Evolutionary conservation across 805 yeast genomes (phyloP), one percentile per base, ranked within the genome.

Genomic region (Tetrapisispora arboricola): DNA sequence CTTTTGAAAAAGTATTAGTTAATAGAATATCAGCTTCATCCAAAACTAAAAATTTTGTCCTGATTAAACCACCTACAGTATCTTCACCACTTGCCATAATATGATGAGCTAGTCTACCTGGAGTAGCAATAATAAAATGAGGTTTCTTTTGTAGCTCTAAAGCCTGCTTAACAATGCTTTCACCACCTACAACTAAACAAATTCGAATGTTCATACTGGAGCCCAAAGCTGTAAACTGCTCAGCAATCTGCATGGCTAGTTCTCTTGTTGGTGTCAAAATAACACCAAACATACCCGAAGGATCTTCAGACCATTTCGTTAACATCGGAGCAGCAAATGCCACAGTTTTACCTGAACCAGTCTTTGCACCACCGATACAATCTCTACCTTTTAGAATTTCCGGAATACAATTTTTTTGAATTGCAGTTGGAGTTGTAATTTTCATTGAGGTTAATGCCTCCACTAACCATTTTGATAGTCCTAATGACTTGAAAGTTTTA

Each of bases 301-400:
- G 98, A 58, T 92, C 97, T 49, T 80, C 83, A 0, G 96, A 84
- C 96, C 97, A 92, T 55, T 81, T 72, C 1, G 94, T 77, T 42
- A 92, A 67, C 85, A 92, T 90, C 2, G 98, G 98, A n/a, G 86
- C 94, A 1, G 90, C 97, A 71, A 92, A 92, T 1, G 97, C 96
- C 18, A 92, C 78, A 1, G 98, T 92, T 59, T 92, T 92, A 73
- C 98, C 98, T 15, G 94, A 81, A 63, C 98, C 98, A 0, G 98
- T 92, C 60, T 84, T 84, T 25, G 98, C 98, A 32, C 98, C 98
- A 39, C 98, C 99, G 39, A 92, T 90, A 63, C 96, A 88, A 60
- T 88, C 95, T 50, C 79, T 50, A 32, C 73, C 96, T 32, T 68
- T 70, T 29, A 92, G 58, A 43, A 92, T 84, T 42, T 80, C 75